Evolutionary conservation across 169 alveolate genomes (phyloP).

Genomic region (Blepharisma undulans): DNA sequence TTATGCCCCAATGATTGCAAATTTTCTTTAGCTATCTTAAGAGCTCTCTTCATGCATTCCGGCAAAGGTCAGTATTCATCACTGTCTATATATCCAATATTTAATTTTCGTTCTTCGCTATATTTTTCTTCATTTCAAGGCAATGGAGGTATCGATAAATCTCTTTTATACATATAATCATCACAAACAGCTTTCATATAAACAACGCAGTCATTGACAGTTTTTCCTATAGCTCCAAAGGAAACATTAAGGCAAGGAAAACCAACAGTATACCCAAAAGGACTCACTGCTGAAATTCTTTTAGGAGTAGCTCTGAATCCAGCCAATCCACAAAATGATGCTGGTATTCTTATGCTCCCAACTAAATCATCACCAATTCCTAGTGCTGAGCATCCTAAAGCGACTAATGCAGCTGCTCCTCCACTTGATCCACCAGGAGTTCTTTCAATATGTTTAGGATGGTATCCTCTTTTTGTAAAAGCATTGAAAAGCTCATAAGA

Average conservation of each 20-base stretch:
- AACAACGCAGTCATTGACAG: slow-evolving; percentile 57
- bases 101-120: slow-evolving; percentile 20
- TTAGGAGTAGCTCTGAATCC: slow-evolving; percentile 61
- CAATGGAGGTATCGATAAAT: neutral
- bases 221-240: slow-evolving; percentile 60
- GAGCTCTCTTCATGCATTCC: neutral
- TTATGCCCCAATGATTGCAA: neutral
- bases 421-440: slow-evolving; percentile 79
- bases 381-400: slow-evolving; percentile 60
- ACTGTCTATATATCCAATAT: slow-evolving; percentile 40
- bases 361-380: slow-evolving; percentile 74
- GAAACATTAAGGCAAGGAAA: neutral
- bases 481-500: slow-evolving; percentile 53
- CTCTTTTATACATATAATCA: neutral
- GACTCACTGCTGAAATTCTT: slow-evolving; percentile 43
- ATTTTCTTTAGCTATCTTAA: neutral
- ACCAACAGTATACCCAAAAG: neutral
- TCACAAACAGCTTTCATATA: slow-evolving; percentile 35
- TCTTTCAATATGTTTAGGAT: slow-evolving; percentile 61
- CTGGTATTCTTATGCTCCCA: slow-evolving; percentile 74
- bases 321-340: slow-evolving; percentile 64
- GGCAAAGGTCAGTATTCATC: neutral
- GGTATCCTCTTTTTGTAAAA: slow-evolving; percentile 57
- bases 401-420: slow-evolving; percentile 76
- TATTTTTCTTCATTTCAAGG: neutral